These are phyloP conservation scores for Mesembryanthemum crystallinum DNA, from an alignment of 148 eudicot genomes.

Conservation along the genomic window DNA sequence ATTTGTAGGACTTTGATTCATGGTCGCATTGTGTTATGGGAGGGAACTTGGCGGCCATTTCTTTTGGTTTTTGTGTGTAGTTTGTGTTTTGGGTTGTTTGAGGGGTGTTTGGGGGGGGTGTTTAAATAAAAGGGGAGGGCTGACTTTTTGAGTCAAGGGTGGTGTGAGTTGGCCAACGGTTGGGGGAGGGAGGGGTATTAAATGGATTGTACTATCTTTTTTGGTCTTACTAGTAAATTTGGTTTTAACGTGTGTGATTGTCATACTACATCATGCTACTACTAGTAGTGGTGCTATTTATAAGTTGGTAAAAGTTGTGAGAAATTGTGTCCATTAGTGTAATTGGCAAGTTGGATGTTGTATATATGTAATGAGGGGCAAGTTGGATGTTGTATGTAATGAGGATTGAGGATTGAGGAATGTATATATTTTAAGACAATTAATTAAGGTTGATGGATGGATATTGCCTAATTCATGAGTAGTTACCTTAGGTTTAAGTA, in stretches of 20 bases:
- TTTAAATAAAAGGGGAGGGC: background rate
- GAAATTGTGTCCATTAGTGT: background rate
- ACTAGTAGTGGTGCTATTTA: too few relatives aligned
- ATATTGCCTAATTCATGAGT: too few relatives aligned
- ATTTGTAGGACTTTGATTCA: conserved; percentile 32
- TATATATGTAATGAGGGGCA: too few relatives aligned
- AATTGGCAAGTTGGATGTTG: background rate
- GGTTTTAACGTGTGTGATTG: conserved; percentile 7
- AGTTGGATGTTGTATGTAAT: too few relatives aligned
- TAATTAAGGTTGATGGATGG: too few relatives aligned
- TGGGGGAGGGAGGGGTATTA: conserved; percentile 11
- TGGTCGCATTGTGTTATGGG: conserved; percentile 53
- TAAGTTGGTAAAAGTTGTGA: background rate
- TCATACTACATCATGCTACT: too few relatives aligned
- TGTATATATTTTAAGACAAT: too few relatives aligned
- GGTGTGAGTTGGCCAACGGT: conserved; percentile 41
- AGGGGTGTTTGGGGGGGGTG: conserved; percentile 10
- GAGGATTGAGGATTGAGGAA: too few relatives aligned
- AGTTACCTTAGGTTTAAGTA: too few relatives aligned
- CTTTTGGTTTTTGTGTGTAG: background rate
- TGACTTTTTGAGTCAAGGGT: conserved; percentile 22
- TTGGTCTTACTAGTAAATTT: background rate
- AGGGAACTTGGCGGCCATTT: conserved; percentile 36
- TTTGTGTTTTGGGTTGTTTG: background rate
- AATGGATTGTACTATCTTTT: conserved; percentile 4